Conservation (phyloP, 208 protist genomes). For the Spongospora subterranea region DNA sequence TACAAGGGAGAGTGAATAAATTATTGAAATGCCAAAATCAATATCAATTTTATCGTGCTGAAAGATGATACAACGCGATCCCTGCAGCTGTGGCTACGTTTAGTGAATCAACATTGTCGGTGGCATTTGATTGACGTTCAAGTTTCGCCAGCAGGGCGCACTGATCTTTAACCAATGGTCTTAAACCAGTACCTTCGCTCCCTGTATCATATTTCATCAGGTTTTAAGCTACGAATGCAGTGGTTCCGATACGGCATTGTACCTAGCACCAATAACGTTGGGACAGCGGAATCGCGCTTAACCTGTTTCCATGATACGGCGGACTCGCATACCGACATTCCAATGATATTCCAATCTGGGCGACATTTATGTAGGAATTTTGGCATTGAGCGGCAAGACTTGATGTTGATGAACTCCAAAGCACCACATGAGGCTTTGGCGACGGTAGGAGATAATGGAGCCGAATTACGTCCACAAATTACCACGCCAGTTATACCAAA, state of each 20-base stretch:
- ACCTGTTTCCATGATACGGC: too few species aligned
- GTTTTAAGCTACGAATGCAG: too few species aligned
- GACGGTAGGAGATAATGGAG: background rate
- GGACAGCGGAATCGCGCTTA: too few species aligned
- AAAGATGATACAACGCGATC: background rate
- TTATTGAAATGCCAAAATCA: background rate
- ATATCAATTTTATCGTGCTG: background rate
- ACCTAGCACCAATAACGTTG: slow-evolving; percentile 7
- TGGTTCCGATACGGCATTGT: too few species aligned
- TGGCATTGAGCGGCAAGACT: slow-evolving; percentile 16
- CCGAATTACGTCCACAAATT: slow-evolving; percentile 7
- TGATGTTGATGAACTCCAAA: background rate
- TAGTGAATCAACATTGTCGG: slow-evolving; percentile 40
- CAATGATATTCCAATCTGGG: background rate
- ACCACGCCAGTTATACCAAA: slow-evolving; percentile 13
- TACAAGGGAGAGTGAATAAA: background rate
- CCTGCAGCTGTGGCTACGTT: slow-evolving; percentile 12
- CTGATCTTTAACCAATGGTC: slow-evolving; percentile 19
- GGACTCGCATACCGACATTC: background rate
- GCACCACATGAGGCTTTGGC: slow-evolving; percentile 39
- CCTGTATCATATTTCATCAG: background rate
- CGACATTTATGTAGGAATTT: background rate
- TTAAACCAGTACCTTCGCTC: slow-evolving; percentile 18
- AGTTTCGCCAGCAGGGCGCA: slow-evolving; percentile 19
- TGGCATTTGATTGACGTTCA: background rate